These are phyloP conservation scores for Yarrowia hollandica DNA, from an alignment of 805 yeast genomes.

Conservation along the genomic window DNA sequence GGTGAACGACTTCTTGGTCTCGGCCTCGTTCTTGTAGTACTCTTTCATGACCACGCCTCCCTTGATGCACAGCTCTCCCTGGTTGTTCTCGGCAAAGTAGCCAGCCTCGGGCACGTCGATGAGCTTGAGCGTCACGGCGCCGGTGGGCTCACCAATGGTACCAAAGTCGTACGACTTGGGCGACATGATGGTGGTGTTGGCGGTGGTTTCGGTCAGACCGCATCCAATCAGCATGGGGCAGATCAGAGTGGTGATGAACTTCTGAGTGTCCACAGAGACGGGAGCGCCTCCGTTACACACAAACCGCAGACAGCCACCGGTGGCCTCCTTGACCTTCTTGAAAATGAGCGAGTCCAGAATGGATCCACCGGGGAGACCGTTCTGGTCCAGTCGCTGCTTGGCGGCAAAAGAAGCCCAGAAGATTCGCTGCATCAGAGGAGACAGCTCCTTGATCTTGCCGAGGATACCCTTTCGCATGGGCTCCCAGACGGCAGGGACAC, in stretches of 20 bases:
- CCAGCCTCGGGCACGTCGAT: slow-evolving; percentile 91
- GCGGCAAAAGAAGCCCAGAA: slow-evolving; percentile 88
- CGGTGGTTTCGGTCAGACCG: slow-evolving; percentile 95
- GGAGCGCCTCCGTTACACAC: slow-evolving; percentile 93
- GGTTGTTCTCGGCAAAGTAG: slow-evolving; percentile 82
- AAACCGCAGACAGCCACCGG: slow-evolving; percentile 82
- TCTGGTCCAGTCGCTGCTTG: slow-evolving; percentile 61
- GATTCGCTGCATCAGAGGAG: slow-evolving; percentile 67
- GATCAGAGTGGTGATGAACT: slow-evolving; percentile 70
- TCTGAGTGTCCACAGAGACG: slow-evolving; percentile 75
- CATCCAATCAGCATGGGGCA: slow-evolving; percentile 92
- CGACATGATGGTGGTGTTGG: slow-evolving; percentile 73
- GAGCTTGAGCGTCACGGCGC: slow-evolving; percentile 82
- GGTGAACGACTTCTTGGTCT: slow-evolving; percentile 70
- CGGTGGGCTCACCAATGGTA: slow-evolving; percentile 79
- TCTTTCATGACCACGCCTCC: slow-evolving; percentile 74
- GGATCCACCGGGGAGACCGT: slow-evolving; percentile 70
- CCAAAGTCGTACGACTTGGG: slow-evolving; percentile 68
- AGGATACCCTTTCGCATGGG: slow-evolving; percentile 88
- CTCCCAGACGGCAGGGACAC: slow-evolving; percentile 99
- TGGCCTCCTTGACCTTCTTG: slow-evolving; percentile 86
- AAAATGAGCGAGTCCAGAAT: slow-evolving; percentile 73
- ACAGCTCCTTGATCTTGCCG: slow-evolving; percentile 66
- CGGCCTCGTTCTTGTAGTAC: slow-evolving; percentile 80
- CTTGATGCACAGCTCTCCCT: slow-evolving; percentile 85